Evolutionary conservation across 1,139 yeast genomes (phyloP), one percentile per base, ranked within the genome.

Genomic region (Wickerhamiella infanticola): DNA sequence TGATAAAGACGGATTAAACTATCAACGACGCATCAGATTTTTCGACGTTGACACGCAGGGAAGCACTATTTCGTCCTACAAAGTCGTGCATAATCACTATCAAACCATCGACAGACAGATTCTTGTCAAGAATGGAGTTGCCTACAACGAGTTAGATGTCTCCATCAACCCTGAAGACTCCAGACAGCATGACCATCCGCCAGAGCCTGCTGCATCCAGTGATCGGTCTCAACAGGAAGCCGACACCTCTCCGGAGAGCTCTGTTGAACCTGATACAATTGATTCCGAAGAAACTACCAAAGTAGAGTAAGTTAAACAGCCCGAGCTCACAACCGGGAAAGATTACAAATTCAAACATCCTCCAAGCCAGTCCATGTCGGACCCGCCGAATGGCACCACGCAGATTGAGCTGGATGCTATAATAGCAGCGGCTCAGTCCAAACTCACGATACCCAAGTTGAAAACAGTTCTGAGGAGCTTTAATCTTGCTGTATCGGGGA

Each of bases 31-130:
- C 48, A 58, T 85, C 46, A 68, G 97, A 45, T 57, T 79, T 0
- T 88, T 70, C 60, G 86, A 82, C 41, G 56, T 86, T 11, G 79
- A 85, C 59, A 64, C 77, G 1, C 60, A 63, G 8, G 59, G 64
- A 1, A 75, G 73, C 1, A 62, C 67, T n/a, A 75, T 88, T 35
- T 61, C 62, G 41, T 73, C 85, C 1, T 85, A 94, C 88, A 86
- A 86, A 61, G 65, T 71, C 70, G 53, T 54, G 46, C 58, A 54
- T 35, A 58, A 53, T 40, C 65, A 70, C 0, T 68, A 64, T 0
- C 61, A 59, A 13, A 57, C 50, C 1, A 63, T 81, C 45, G 94
- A 85, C 58, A 62, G 63, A 36, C 90, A 81, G 57, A 56, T 63
- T 1, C 63, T 84, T 47, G 85, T 78, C 3, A 55, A 63, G 24